phyloP scores from a whole-genome alignment of 2,329 filamentous ascomycete species.

The Neurospora crassa region DNA sequence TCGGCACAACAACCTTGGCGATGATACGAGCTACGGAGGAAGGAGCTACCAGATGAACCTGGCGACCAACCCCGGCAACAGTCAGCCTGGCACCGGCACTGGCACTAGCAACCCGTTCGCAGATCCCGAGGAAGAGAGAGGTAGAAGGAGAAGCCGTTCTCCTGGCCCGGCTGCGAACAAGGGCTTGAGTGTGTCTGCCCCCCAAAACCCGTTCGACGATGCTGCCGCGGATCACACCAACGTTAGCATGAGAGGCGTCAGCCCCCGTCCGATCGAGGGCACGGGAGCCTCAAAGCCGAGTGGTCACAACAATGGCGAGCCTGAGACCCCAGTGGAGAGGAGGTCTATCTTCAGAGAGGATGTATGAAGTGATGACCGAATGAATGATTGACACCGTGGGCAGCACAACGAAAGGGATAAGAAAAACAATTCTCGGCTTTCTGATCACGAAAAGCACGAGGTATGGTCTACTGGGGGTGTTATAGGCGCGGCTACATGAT shows the following conservation, averaged over 20 bases:
- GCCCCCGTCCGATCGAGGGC: slow-evolving; percentile 60
- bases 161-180: slow-evolving; percentile 29
- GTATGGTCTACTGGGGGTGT: neutral
- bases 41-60: slow-evolving; percentile 42
- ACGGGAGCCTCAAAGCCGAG: slow-evolving; percentile 24
- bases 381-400: neutral
- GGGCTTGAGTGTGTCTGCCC: slow-evolving; percentile 17
- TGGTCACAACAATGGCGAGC: slow-evolving; percentile 19
- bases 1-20: slow-evolving; percentile 21
- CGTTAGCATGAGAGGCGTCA: slow-evolving; percentile 58
- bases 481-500: neutral
- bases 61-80: slow-evolving; percentile 19
- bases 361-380: slow-evolving; percentile 32
- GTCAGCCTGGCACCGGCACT: slow-evolving; percentile 18
- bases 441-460: neutral
- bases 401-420: neutral
- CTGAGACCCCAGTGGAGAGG: slow-evolving; percentile 54
- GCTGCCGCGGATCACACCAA: slow-evolving; percentile 49
- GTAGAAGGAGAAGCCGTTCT: slow-evolving; percentile 35
- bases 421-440: neutral
- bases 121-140: slow-evolving; percentile 26
- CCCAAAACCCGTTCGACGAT: slow-evolving; percentile 59
- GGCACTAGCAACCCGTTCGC: slow-evolving; percentile 20
- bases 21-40: slow-evolving; percentile 27
- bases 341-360: slow-evolving; percentile 63